These are phyloP conservation scores for Quillaja saponaria DNA, from an alignment of 306 rosid genomes.

Conservation along the genomic window DNA sequence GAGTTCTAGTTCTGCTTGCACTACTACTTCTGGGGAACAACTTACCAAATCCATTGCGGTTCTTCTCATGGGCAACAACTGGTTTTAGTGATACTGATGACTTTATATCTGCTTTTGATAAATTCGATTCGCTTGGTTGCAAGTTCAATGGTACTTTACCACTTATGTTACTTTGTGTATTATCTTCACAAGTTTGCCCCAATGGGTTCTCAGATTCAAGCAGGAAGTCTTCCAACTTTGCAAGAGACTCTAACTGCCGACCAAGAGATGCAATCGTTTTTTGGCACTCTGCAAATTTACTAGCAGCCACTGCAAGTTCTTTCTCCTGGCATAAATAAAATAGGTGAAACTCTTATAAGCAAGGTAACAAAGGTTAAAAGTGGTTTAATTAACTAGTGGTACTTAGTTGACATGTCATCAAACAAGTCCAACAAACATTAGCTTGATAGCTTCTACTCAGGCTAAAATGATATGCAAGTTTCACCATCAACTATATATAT, in stretches of 20 bases:
- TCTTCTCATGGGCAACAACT: constrained; percentile 33
- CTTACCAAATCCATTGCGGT: constrained; percentile 37
- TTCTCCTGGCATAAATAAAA: constrained; percentile 55
- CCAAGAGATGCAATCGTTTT: constrained; percentile 83
- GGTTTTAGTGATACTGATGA: constrained; percentile 36
- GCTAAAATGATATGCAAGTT: background rate
- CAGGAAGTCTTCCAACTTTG: constrained; percentile 65
- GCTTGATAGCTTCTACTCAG: background rate
- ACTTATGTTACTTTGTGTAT: constrained; percentile 20
- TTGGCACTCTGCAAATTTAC: constrained; percentile 71
- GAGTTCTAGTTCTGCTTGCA: constrained; percentile 33
- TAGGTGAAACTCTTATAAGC: constrained; percentile 7
- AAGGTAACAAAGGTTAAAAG: background rate
- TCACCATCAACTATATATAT: too few species aligned
- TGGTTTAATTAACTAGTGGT: background rate
- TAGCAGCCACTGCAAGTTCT: constrained; percentile 68
- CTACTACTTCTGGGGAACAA: constrained; percentile 42
- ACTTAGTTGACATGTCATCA: constrained; percentile 9
- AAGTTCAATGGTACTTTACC: constrained; percentile 29
- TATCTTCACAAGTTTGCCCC: constrained; percentile 32
- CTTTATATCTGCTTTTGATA: constrained; percentile 28
- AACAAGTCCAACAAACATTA: background rate
- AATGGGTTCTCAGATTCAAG: constrained; percentile 47
- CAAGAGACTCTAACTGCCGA: constrained; percentile 61
- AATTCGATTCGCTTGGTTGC: constrained; percentile 24